These are phyloP conservation scores for Pythium phragmitis DNA, from an alignment of 352 stramenopile genomes.

Conservation along the genomic window DNA sequence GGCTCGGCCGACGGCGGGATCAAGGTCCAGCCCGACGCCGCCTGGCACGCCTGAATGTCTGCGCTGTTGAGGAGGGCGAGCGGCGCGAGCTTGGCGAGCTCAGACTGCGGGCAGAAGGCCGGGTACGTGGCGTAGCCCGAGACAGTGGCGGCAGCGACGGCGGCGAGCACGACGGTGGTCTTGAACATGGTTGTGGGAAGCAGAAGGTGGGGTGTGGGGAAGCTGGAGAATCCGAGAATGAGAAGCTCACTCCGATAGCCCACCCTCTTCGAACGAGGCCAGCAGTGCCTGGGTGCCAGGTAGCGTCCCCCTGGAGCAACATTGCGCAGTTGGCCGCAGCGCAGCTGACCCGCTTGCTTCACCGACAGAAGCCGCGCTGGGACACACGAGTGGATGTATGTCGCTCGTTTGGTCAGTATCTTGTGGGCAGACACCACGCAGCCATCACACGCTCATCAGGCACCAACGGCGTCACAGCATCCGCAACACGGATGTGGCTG, in stretches of 20 bases:
- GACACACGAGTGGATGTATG: too few relatives aligned
- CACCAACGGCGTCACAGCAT: too few relatives aligned
- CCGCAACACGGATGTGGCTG: too few relatives aligned
- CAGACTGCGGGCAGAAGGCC: conserved; percentile 14
- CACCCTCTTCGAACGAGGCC: background rate
- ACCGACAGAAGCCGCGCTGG: too few relatives aligned
- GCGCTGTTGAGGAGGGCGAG: conserved; percentile 13
- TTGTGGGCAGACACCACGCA: too few relatives aligned
- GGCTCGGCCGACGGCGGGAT: conserved; percentile 33
- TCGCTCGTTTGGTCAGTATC: too few relatives aligned
- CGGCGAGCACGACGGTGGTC: conserved; percentile 18
- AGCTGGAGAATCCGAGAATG: conserved; percentile 27
- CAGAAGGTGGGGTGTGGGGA: conserved; percentile 6
- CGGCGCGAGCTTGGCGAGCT: conserved; percentile 21
- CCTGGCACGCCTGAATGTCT: conserved; percentile 28
- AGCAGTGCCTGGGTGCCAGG: background rate
- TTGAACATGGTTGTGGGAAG: conserved; percentile 24
- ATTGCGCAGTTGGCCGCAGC: too few relatives aligned
- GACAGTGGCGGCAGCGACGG: conserved; percentile 18
- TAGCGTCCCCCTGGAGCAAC: background rate
- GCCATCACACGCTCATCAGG: too few relatives aligned
- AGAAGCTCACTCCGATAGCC: background rate
- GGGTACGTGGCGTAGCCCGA: conserved; percentile 16
- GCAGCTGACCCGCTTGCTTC: too few relatives aligned
- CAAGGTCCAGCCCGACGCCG: conserved; percentile 31